These are phyloP conservation scores for Botrytis galanthina DNA, from an alignment of 2,329 filamentous ascomycete species.

Conservation along the genomic window DNA sequence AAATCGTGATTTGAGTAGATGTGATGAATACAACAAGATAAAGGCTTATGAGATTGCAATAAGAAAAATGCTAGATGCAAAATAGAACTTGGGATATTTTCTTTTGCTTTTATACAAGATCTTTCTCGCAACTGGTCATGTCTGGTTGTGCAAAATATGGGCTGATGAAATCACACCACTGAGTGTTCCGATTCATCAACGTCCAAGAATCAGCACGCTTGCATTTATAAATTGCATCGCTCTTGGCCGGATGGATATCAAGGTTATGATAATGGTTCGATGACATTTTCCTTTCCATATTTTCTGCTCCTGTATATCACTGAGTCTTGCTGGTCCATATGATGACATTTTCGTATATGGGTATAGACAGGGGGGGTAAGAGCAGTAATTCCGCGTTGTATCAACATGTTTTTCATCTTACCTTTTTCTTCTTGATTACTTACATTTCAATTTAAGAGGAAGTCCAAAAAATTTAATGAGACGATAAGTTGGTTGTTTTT, in stretches of 20 bases:
- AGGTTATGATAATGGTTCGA: background rate
- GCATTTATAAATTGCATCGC: background rate
- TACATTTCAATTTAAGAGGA: too few relatives aligned
- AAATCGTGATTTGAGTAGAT: background rate
- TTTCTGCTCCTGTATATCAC: background rate
- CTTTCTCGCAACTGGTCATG: background rate
- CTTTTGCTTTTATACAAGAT: background rate
- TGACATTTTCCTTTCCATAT: background rate
- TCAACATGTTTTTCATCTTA: background rate
- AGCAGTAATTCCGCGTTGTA: background rate
- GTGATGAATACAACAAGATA: background rate
- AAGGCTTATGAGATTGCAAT: background rate
- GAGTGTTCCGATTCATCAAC: constrained; percentile 3
- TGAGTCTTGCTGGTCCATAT: background rate
- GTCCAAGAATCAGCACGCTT: background rate
- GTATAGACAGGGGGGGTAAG: background rate
- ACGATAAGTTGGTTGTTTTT: background rate
- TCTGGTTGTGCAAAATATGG: background rate
- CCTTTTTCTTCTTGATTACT: background rate
- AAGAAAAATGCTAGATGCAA: background rate
- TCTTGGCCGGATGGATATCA: background rate
- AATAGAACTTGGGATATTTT: background rate
- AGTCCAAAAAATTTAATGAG: background rate
- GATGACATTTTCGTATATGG: background rate
- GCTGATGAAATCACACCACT: constrained; percentile 14